Evolutionary conservation across 2,329 filamentous ascomycete species (phyloP).

Genomic region (Blumeria hordei): DNA sequence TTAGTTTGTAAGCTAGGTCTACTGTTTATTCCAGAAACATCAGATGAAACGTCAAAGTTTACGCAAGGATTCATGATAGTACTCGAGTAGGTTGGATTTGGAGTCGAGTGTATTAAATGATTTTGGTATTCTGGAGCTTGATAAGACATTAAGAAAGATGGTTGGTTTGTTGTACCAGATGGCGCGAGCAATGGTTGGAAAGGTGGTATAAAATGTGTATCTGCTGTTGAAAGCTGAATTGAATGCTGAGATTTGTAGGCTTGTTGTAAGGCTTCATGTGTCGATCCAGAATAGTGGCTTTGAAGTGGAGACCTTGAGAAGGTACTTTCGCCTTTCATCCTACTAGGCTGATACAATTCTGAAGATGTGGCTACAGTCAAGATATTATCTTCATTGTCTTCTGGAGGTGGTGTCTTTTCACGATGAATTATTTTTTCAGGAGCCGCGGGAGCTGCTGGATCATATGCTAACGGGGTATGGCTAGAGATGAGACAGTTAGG

Average conservation of each 20-base stretch:
- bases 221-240: conserved; percentile 3
- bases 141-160: neutral
- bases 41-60: conserved; percentile 22
- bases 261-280: conserved; percentile 6
- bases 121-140: conserved; percentile 7
- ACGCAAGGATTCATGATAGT: conserved; percentile 18
- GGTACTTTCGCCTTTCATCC: conserved; percentile 1
- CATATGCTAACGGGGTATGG: conserved; percentile 48
- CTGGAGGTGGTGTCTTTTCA: conserved; percentile 57
- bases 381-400: conserved; percentile 36
- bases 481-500: conserved; percentile 17
- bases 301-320: conserved; percentile 4
- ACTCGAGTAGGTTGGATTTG: conserved; percentile 4
- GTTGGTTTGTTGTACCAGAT: neutral
- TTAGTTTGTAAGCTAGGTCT: conserved; percentile 18
- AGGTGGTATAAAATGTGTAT: conserved; percentile 3
- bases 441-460: conserved; percentile 53
- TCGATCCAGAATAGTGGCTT: conserved; percentile 18
- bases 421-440: conserved; percentile 47
- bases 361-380: conserved; percentile 31
- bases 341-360: conserved; percentile 16
- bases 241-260: conserved; percentile 4
- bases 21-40: conserved; percentile 16
- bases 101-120: conserved; percentile 1
- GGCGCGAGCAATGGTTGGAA: neutral